Percentiles rank a stretch among this genome's conserved stretches.
phyloP scores from a whole-genome alignment of 345 rosid species.

The Noccaea bulbosa region DNA sequence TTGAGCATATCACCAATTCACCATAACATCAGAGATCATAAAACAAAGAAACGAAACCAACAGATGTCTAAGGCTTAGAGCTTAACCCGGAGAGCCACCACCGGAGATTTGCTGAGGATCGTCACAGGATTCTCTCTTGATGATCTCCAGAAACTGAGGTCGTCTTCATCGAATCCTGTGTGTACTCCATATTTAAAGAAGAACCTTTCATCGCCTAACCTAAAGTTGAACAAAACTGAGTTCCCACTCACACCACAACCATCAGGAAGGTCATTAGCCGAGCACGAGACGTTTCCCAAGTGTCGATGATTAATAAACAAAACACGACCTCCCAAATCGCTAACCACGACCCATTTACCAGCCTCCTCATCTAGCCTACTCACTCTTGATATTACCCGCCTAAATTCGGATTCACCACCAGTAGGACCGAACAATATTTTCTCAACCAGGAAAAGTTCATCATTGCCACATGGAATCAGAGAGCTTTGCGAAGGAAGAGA shows the following conservation, averaged over 20 bases:
- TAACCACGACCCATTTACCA: not conserved
- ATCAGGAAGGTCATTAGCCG: not conserved
- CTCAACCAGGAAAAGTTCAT: no score
- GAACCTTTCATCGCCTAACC: not conserved
- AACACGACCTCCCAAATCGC: not conserved
- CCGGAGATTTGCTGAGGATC: not conserved
- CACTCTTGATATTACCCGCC: not conserved
- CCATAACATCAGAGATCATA: no score
- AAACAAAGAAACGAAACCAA: no score
- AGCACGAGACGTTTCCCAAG: not conserved
- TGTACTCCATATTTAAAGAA: conserved; percentile 5
- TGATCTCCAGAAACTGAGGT: not conserved
- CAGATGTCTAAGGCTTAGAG: not conserved
- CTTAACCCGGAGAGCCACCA: not conserved
- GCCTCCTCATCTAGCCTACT: not conserved
- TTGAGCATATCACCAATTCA: no score
- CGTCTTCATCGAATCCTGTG: not conserved
- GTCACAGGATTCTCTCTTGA: conserved; percentile 9
- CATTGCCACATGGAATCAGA: no score
- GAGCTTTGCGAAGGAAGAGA: no score
- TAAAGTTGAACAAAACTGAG: conserved; percentile 4
- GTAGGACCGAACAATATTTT: no score
- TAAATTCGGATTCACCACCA: no score
- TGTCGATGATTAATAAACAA: not conserved
- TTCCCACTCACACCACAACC: conserved; percentile 15